phyloP scores from a whole-genome alignment of 169 alveolate genomes.

The Eimeria tenella region DNA sequence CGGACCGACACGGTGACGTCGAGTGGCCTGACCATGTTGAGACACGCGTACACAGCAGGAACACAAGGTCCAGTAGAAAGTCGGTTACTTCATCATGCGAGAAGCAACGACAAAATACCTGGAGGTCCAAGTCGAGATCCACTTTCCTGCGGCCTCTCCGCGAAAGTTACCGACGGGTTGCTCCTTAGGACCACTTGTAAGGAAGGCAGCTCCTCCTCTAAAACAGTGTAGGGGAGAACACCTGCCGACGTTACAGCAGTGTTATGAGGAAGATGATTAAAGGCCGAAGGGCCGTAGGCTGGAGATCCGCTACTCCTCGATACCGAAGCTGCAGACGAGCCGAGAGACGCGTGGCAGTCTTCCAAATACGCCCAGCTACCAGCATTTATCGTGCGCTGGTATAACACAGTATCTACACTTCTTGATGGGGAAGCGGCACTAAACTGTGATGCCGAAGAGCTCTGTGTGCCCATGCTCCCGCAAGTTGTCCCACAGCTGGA shows the following conservation, averaged over 20 bases:
- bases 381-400: background rate
- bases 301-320: conserved; percentile 18
- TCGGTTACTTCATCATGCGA: background rate
- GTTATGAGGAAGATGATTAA: conserved; percentile 28
- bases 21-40: conserved; percentile 1
- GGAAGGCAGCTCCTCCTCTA: conserved; percentile 20
- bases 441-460: conserved; percentile 41
- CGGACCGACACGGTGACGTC: background rate
- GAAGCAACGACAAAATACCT: background rate
- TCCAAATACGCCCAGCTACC: conserved; percentile 37
- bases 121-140: background rate
- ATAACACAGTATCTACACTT: conserved; percentile 25
- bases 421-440: conserved; percentile 33
- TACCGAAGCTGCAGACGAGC: conserved; percentile 19
- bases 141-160: conserved; percentile 16
- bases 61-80: background rate
- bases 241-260: conserved; percentile 27
- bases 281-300: conserved; percentile 19
- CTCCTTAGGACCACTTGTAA: background rate
- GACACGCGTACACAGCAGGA: background rate
- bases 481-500: conserved; percentile 33
- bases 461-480: conserved; percentile 26
- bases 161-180: conserved; percentile 1
- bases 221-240: conserved; percentile 16
- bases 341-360: conserved; percentile 2